Conservation (phyloP, 2,329 filamentous ascomycete genomes). For the Aspergillus melleus region DNA sequence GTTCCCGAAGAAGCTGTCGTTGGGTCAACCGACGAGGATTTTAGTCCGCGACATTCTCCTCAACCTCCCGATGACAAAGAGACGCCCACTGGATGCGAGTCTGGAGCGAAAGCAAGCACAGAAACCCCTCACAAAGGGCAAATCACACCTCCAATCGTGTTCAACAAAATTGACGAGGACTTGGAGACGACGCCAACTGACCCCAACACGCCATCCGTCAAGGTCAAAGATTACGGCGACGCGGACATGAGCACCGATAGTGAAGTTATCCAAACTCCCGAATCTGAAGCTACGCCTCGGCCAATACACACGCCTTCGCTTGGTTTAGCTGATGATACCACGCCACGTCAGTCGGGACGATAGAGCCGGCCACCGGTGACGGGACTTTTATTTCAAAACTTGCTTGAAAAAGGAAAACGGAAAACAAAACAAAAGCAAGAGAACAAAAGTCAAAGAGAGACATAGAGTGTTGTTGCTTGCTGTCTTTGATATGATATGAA, state of each 20-base stretch:
- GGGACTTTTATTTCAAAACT: neutral
- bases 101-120: conserved; percentile 6
- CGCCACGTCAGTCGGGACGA: conserved; percentile 25
- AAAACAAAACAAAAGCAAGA: neutral
- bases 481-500: neutral
- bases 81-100: conserved; percentile 5
- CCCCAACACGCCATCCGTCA: conserved; percentile 24
- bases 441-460: neutral
- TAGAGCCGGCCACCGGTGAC: conserved; percentile 16
- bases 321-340: conserved; percentile 24
- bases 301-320: conserved; percentile 32
- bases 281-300: conserved; percentile 36
- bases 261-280: conserved; percentile 23
- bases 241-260: conserved; percentile 17
- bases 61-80: conserved; percentile 16
- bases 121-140: conserved; percentile 25
- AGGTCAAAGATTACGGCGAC: conserved; percentile 19
- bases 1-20: conserved; percentile 36
- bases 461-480: neutral
- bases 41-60: conserved; percentile 25
- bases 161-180: conserved; percentile 5
- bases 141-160: conserved; percentile 31
- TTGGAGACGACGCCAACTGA: conserved; percentile 1
- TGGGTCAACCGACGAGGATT: conserved; percentile 28
- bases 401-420: neutral